Evolutionary conservation across 2,329 filamentous ascomycete genomes (phyloP).

Genomic region (Aspergillus terreus): DNA sequence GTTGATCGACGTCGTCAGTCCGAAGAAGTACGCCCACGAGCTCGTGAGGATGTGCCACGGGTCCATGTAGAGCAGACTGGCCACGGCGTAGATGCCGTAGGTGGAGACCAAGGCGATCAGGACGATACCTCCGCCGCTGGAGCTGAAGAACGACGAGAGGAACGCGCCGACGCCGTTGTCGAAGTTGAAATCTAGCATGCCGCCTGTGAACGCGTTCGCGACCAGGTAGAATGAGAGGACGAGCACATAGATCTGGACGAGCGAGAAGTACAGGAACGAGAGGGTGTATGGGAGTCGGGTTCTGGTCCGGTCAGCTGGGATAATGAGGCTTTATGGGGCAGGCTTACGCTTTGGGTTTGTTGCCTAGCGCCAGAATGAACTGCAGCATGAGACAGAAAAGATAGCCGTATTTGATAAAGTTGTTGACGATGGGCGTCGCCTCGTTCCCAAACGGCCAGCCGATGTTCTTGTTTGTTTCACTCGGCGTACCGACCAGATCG

Average conservation of each 20-base stretch:
- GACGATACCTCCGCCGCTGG: constrained; percentile 80
- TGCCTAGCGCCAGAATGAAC: constrained; percentile 94
- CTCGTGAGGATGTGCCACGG: constrained; percentile 99
- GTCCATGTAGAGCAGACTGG: constrained; percentile 95
- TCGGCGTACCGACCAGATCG: constrained; percentile 82
- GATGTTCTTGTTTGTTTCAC: constrained; percentile 50
- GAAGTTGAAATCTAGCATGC: constrained; percentile 60
- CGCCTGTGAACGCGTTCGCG: constrained; percentile 68
- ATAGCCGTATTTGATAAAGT: constrained; percentile 85
- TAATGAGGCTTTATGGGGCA: background rate
- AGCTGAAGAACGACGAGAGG: constrained; percentile 76
- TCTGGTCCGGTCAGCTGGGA: background rate
- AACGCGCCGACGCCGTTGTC: constrained; percentile 62
- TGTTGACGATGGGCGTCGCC: constrained; percentile 87
- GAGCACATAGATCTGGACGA: constrained; percentile 88
- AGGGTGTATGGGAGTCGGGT: constrained; percentile 32
- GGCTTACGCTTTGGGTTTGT: constrained; percentile 80
- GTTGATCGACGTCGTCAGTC: constrained; percentile 95
- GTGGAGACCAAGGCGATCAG: constrained; percentile 89
- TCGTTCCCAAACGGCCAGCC: constrained; percentile 88
- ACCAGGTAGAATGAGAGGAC: constrained; percentile 86
- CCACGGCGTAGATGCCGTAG: constrained; percentile 93
- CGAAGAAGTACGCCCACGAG: constrained; percentile 70
- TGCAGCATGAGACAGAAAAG: constrained; percentile 87
- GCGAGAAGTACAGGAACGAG: constrained; percentile 84